phyloP scores from a whole-genome alignment of 1,139 yeast genomes.

The Nakaseomyces nivariensis region DNA sequence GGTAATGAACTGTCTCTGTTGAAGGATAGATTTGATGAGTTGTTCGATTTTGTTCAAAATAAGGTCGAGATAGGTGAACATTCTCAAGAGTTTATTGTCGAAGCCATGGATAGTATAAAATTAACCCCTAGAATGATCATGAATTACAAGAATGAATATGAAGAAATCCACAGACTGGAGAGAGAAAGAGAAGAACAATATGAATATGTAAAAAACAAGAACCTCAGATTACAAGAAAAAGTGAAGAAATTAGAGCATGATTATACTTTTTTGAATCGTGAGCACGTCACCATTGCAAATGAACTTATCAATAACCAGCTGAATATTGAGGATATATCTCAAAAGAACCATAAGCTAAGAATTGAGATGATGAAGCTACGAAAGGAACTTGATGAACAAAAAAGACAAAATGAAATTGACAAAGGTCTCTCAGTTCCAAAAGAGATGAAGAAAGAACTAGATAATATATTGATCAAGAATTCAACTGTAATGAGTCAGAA shows the following conservation, averaged over 20 bases:
- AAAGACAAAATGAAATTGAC: constrained; percentile 24
- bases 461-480: constrained; percentile 48
- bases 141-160: constrained; percentile 64
- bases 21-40: constrained; percentile 58
- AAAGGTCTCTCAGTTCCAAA: constrained; percentile 31
- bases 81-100: constrained; percentile 65
- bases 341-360: constrained; percentile 50
- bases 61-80: constrained; percentile 35
- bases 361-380: constrained; percentile 44
- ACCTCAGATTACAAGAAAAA: constrained; percentile 64
- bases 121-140: constrained; percentile 62
- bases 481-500: constrained; percentile 48
- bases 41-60: constrained; percentile 50
- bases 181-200: constrained; percentile 60
- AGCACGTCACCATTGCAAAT: constrained; percentile 69
- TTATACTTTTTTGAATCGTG: constrained; percentile 61
- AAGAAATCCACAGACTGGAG: constrained; percentile 61
- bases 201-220: constrained; percentile 50
- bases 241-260: constrained; percentile 66
- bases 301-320: constrained; percentile 59
- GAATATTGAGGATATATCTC: constrained; percentile 53
- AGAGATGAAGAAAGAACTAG: constrained; percentile 36
- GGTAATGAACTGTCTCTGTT: constrained; percentile 54
- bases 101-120: constrained; percentile 57
- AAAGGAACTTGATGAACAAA: constrained; percentile 22